Evolutionary conservation across 345 rosid genomes (phyloP).

Genomic region (Brassica napus): DNA sequence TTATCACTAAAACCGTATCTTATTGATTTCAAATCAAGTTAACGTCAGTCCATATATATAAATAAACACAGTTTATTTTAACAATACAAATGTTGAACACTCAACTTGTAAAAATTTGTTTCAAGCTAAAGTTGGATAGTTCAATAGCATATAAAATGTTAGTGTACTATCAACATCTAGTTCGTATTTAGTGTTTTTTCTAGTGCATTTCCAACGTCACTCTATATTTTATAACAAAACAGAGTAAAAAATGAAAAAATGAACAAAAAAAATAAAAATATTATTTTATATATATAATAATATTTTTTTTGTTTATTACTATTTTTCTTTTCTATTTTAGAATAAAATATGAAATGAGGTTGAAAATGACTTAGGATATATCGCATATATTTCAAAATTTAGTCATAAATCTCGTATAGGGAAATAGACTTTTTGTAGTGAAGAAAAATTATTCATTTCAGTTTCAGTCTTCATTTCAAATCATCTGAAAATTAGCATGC

Average conservation of each 20-base stretch:
- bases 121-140: neutral
- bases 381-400: neutral
- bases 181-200: neutral
- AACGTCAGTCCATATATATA: slow-evolving; percentile 16
- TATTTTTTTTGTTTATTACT: too few relatives aligned
- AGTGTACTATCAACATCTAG: neutral
- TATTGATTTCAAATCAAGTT: slow-evolving; percentile 27
- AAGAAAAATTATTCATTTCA: neutral
- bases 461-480: neutral
- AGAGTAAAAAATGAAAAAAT: too few relatives aligned
- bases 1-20: neutral
- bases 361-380: neutral
- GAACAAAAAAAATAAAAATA: too few relatives aligned
- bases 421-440: neutral
- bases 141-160: neutral
- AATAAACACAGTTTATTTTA: neutral
- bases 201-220: too few relatives aligned
- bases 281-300: too few relatives aligned
- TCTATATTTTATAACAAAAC: too few relatives aligned
- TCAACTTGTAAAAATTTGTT: neutral
- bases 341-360: too few relatives aligned
- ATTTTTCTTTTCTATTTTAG: too few relatives aligned
- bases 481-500: neutral
- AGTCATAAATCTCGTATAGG: neutral
- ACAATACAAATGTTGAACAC: neutral